These are phyloP conservation scores for Entomortierella beljakovae DNA, from an alignment of 192 early-diverging fungal species.

Conservation along the genomic window DNA sequence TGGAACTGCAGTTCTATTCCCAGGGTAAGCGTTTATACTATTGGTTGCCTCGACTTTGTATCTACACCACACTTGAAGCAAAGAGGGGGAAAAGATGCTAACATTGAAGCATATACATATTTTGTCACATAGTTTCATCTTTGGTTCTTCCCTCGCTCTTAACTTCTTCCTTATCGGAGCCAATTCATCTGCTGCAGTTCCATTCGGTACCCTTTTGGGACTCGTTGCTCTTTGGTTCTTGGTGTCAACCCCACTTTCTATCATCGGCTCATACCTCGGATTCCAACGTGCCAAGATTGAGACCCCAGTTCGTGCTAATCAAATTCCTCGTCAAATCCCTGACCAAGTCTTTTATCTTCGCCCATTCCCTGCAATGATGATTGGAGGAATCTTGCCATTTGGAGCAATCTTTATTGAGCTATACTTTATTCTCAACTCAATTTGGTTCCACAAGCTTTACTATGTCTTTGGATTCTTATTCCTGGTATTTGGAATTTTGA, in stretches of 20 bases:
- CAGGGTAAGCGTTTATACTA: conserved; percentile 61
- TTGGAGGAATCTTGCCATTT: conserved; percentile 92
- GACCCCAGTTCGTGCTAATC: conserved; percentile 88
- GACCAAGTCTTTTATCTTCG: conserved; percentile 87
- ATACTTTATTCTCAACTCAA: conserved; percentile 95
- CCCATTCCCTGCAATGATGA: conserved; percentile 75
- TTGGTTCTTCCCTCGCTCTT: conserved; percentile 70
- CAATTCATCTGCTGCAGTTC: conserved; percentile 89
- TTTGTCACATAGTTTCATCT: conserved; percentile 59
- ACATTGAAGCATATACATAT: neutral
- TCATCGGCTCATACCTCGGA: conserved; percentile 80
- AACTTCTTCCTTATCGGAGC: conserved; percentile 89
- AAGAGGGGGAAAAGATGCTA: neutral
- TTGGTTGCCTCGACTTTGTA: neutral
- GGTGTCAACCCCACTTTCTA: conserved; percentile 85
- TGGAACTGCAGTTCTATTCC: conserved; percentile 86
- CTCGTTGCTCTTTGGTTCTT: conserved; percentile 85
- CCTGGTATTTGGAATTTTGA: conserved; percentile 87
- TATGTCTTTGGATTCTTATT: conserved; percentile 95
- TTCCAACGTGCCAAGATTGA: conserved; percentile 77
- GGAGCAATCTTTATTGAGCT: conserved; percentile 96
- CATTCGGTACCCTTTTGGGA: conserved; percentile 87
- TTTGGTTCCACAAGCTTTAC: conserved; percentile 94
- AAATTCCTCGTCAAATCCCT: conserved; percentile 94
- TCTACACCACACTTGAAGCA: too few species aligned